A percentile compares a stretch with the other conserved stretches of the same genome.
phyloP scores from a whole-genome alignment of 1,284 basidiomycete species.

The Calocybe gambosa region DNA sequence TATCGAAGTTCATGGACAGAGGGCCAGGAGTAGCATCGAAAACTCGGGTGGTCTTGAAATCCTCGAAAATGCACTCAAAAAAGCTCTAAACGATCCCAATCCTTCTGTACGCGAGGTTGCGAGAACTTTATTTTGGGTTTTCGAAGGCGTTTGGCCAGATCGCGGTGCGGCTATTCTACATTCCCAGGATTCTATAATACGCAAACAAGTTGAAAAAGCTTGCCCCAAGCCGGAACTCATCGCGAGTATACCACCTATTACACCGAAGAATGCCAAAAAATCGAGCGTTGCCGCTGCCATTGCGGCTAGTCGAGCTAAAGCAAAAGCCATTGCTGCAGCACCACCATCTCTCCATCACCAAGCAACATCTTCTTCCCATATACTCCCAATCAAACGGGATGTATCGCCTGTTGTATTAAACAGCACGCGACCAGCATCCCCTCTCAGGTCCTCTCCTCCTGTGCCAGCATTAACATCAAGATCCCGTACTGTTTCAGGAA shows the following conservation, averaged over 20 bases:
- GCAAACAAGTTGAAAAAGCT: slow-evolving; percentile 83
- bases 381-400: slow-evolving; percentile 39
- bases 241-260: slow-evolving; percentile 34
- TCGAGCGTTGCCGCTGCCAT: slow-evolving; percentile 75
- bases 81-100: slow-evolving; percentile 74
- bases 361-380: slow-evolving; percentile 60
- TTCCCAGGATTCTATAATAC: slow-evolving; percentile 61
- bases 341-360: slow-evolving; percentile 73
- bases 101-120: slow-evolving; percentile 73
- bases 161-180: slow-evolving; percentile 61
- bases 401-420: slow-evolving; percentile 37
- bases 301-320: slow-evolving; percentile 77
- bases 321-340: slow-evolving; percentile 73
- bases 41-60: slow-evolving; percentile 57
- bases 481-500: slow-evolving; percentile 32
- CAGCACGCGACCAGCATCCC: slow-evolving; percentile 36
- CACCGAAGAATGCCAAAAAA: slow-evolving; percentile 59
- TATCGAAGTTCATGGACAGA: slow-evolving; percentile 63
- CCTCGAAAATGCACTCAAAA: slow-evolving; percentile 69
- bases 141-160: slow-evolving; percentile 71
- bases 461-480: slow-evolving; percentile 13
- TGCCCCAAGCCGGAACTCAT: slow-evolving; percentile 55
- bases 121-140: slow-evolving; percentile 77
- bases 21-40: slow-evolving; percentile 62
- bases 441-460: slow-evolving; percentile 38